phyloP scores from a whole-genome alignment of 164 flowering plant genomes.

The Chimonanthus salicifolius region DNA sequence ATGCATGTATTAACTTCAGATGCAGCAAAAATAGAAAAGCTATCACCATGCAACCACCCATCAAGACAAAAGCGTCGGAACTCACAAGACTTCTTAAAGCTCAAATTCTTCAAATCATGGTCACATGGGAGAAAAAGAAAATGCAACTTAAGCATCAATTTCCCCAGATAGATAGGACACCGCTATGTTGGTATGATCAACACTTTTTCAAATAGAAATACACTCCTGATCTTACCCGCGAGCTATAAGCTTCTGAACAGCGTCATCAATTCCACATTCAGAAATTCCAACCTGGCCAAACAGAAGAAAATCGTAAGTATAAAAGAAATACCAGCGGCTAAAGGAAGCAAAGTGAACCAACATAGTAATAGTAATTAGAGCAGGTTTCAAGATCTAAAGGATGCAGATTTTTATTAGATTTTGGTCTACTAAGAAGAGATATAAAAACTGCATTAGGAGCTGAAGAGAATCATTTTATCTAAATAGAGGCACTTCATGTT shows the following conservation, averaged over 20 bases:
- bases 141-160: too few species aligned
- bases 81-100: not conserved
- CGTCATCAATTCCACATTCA: constrained; percentile 95
- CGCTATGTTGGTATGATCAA: too few species aligned
- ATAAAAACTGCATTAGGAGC: too few species aligned
- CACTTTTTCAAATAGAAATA: too few species aligned
- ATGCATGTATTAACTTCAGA: too few species aligned
- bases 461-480: too few species aligned
- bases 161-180: too few species aligned
- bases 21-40: not conserved
- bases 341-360: not conserved
- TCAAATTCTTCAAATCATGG: too few species aligned
- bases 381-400: not conserved
- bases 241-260: constrained; percentile 85
- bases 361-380: constrained; percentile 1
- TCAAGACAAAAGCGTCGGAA: not conserved
- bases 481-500: too few species aligned
- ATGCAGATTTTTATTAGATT: too few species aligned
- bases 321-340: not conserved
- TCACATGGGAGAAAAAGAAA: too few species aligned
- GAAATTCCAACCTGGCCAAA: constrained; percentile 82
- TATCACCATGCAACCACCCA: not conserved
- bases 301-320: constrained; percentile 3
- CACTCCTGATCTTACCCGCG: constrained; percentile 59
- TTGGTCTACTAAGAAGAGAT: too few species aligned